A percentile compares a stretch with the other conserved stretches of the same genome.
Conservation (phyloP, 495 filamentous ascomycete species). For the Neurospora sp. region DNA sequence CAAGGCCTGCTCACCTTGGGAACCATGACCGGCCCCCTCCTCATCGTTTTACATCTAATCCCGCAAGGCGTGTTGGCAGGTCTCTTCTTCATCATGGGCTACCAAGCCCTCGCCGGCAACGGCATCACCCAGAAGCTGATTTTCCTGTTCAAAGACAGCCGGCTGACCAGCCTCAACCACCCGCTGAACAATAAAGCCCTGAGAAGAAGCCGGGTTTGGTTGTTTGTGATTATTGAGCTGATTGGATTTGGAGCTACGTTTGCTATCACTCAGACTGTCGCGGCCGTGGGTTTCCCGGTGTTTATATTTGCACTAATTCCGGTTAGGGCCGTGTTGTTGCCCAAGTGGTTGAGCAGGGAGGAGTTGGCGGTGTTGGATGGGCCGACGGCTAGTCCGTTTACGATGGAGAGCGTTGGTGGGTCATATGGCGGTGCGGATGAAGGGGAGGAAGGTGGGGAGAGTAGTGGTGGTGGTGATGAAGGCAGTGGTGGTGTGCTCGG, state of each 20-base stretch:
- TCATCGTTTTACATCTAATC: constrained; percentile 74
- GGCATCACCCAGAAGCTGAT: constrained; percentile 75
- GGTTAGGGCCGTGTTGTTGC: constrained; percentile 60
- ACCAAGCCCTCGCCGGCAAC: constrained; percentile 70
- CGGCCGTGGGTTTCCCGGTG: constrained; percentile 87
- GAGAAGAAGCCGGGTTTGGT: constrained; percentile 57
- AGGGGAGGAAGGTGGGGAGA: not conserved
- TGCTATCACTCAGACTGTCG: constrained; percentile 92
- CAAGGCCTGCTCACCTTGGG: constrained; percentile 77
- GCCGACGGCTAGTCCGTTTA: constrained; percentile 74
- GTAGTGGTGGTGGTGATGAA: not conserved
- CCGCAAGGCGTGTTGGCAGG: constrained; percentile 83
- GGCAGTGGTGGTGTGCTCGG: not conserved
- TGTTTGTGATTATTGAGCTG: constrained; percentile 67
- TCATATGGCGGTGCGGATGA: constrained; percentile 36
- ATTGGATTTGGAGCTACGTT: constrained; percentile 78
- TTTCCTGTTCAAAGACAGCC: constrained; percentile 59
- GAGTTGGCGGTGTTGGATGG: constrained; percentile 68
- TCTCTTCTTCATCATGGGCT: constrained; percentile 91
- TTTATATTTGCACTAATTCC: constrained; percentile 79
- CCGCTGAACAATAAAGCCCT: constrained; percentile 50
- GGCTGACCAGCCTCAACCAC: constrained; percentile 52
- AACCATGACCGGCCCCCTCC: constrained; percentile 78
- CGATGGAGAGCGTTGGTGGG: constrained; percentile 76
- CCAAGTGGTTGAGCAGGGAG: constrained; percentile 52